These are phyloP conservation scores for Hypomontagnella monticulosa DNA, from an alignment of 495 filamentous ascomycete species.

Conservation along the genomic window DNA sequence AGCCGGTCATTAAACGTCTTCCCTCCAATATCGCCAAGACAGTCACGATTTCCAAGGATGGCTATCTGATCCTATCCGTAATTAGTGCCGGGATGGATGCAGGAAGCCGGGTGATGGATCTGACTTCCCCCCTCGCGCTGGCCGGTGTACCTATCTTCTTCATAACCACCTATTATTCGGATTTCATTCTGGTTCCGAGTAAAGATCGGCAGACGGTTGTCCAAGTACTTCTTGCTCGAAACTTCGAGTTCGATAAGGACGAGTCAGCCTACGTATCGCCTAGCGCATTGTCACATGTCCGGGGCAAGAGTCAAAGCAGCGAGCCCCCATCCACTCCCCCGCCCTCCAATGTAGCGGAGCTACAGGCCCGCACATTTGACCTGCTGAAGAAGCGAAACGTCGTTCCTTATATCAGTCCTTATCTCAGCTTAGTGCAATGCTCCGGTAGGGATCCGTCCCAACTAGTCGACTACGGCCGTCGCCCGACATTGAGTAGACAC, in stretches of 20 bases:
- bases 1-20: constrained; percentile 68
- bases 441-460: constrained; percentile 65
- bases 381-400: constrained; percentile 78
- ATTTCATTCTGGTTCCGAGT: constrained; percentile 91
- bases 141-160: constrained; percentile 97
- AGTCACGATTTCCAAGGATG: constrained; percentile 80
- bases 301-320: constrained; percentile 58
- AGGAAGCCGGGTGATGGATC: constrained; percentile 89
- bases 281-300: constrained; percentile 56
- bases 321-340: constrained; percentile 76
- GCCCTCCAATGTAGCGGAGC: constrained; percentile 76
- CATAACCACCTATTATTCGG: constrained; percentile 97
- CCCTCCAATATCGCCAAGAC: constrained; percentile 58
- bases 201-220: constrained; percentile 78
- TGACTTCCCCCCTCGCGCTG: constrained; percentile 89
- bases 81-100: constrained; percentile 89
- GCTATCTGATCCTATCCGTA: constrained; percentile 88
- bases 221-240: constrained; percentile 76
- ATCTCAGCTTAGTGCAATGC: constrained; percentile 82
- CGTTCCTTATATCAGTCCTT: constrained; percentile 72
- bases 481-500: constrained; percentile 33
- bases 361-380: constrained; percentile 84
- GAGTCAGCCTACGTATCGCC: constrained; percentile 77
- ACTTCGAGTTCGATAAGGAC: constrained; percentile 81
- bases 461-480: constrained; percentile 45